Base-by-base conservation (phyloP, 305 asterid species). In the Galium porrigens region DNA sequence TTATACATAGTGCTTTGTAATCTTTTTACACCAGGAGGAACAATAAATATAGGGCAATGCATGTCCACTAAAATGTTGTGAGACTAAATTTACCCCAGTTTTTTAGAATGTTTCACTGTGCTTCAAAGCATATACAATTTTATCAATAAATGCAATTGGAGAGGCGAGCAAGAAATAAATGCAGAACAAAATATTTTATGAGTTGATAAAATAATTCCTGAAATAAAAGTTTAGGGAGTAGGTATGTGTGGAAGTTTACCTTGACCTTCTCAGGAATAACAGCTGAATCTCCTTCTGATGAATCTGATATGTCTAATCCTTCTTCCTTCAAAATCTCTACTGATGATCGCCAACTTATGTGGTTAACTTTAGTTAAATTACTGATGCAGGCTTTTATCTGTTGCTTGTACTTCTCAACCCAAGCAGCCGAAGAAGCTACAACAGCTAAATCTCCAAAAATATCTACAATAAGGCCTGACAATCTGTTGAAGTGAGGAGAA, bases 381-480 rank as follows among this genome's bases (percentile, higher is more conserved):
- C 71, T 67, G 71, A 89, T 74, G 72, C 83, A 80, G 64, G 17
- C 79, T 70, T 74, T 82, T 75, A 89, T 87, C 49, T 82, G 84
- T 58, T 82, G 76, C 80, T 82, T 84, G 86, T 89, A 87, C 82
- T 81, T 92, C 80, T 92, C 97, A 70, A 89, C 94, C 97, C 96
- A 92, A 64, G 97, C 99, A 53, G 99, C 97, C 12, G 97, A 89
- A 64, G 99, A 92, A 63, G 96, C 99, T 67, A 92, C 71, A 68
- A 92, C 99, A 41, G 99, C 97, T 76, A 84, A 80, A 69, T 87
- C 90, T 77, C 97, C 95, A 70, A 89, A 89, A 54, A 92, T 60
- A 74, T 91, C 98, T 69, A 91, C 80, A 64, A 91, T 85, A 65
- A 92, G 95, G 58, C 99, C 96, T 33, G 99, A 92, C 74, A 92